Conservation (phyloP, 371 early-diverging fungal species). For the Apophysomyces ossiformis region DNA sequence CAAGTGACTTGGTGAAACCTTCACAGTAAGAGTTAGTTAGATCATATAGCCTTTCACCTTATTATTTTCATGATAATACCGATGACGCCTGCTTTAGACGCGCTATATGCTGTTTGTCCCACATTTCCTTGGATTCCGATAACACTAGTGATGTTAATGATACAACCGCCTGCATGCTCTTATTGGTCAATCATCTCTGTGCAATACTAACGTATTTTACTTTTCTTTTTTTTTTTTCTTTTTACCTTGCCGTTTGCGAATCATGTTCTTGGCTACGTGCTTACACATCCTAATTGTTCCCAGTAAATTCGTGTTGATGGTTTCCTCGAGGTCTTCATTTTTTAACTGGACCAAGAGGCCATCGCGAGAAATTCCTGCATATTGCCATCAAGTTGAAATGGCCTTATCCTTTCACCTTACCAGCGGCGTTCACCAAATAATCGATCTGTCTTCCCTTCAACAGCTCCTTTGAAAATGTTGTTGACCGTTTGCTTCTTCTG, state of each 20-base stretch:
- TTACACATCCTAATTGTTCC: slow-evolving; percentile 74
- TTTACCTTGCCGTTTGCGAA: slow-evolving; percentile 58
- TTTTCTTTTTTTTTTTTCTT: neutral
- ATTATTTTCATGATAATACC: slow-evolving; percentile 44
- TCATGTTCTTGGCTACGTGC: slow-evolving; percentile 60
- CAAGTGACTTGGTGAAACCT: slow-evolving; percentile 83
- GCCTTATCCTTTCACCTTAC: slow-evolving; percentile 23
- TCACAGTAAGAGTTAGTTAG: neutral
- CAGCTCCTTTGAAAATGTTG: slow-evolving; percentile 17
- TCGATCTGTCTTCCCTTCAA: slow-evolving; percentile 46
- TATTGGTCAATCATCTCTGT: neutral
- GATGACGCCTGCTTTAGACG: slow-evolving; percentile 85
- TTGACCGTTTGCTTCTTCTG: neutral
- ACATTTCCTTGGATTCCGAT: slow-evolving; percentile 78
- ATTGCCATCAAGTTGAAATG: neutral
- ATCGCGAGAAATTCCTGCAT: slow-evolving; percentile 62
- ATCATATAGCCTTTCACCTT: neutral
- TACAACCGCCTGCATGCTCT: slow-evolving; percentile 58
- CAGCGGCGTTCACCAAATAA: slow-evolving; percentile 69
- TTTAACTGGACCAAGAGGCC: slow-evolving; percentile 57
- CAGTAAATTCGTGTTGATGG: slow-evolving; percentile 71
- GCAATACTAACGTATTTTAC: neutral
- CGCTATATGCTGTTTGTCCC: slow-evolving; percentile 83
- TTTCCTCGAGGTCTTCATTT: slow-evolving; percentile 50
- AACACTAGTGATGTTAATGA: slow-evolving; percentile 86